Percentiles rank a stretch among this genome's conserved stretches.
Evolutionary conservation across 2,329 filamentous ascomycete species (phyloP).

Genomic region (Diaporthe batatas): DNA sequence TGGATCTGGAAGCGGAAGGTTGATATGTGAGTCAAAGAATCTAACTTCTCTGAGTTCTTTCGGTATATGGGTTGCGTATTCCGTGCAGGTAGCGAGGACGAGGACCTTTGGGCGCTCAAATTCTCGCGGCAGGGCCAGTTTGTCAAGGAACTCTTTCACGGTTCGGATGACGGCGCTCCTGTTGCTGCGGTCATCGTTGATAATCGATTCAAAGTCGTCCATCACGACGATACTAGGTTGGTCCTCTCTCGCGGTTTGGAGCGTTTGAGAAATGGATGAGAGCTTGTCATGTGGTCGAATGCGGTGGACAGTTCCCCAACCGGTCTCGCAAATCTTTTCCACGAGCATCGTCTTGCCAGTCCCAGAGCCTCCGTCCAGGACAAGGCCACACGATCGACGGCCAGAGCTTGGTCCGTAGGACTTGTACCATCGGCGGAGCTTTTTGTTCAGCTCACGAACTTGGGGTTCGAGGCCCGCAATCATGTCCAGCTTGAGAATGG

Average conservation of each 20-base stretch:
- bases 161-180: slow-evolving; percentile 63
- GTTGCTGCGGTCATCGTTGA: slow-evolving; percentile 70
- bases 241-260: slow-evolving; percentile 75
- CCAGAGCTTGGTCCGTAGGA: not conserved
- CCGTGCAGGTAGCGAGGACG: slow-evolving; percentile 79
- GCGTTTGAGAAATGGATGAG: slow-evolving; percentile 73
- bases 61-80: slow-evolving; percentile 80
- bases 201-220: slow-evolving; percentile 80
- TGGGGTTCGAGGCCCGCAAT: slow-evolving; percentile 79
- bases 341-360: slow-evolving; percentile 88
- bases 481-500: slow-evolving; percentile 61
- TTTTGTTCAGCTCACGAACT: slow-evolving; percentile 74
- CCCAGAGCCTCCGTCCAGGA: slow-evolving; percentile 85
- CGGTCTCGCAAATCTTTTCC: slow-evolving; percentile 72
- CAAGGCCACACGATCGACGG: slow-evolving; percentile 66
- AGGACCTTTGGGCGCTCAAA: slow-evolving; percentile 69
- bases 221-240: slow-evolving; percentile 85
- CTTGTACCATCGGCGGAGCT: slow-evolving; percentile 60
- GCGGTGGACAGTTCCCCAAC: slow-evolving; percentile 78
- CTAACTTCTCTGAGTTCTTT: slow-evolving; percentile 73
- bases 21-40: slow-evolving; percentile 76
- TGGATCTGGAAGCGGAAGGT: slow-evolving; percentile 82
- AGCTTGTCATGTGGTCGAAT: slow-evolving; percentile 70
- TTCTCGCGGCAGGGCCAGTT: slow-evolving; percentile 52
- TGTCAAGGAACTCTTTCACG: slow-evolving; percentile 68